A percentile compares a stretch with the other conserved stretches of the same genome.
These are phyloP conservation scores for Psilocybe mexicana DNA, from an alignment of 1,284 basidiomycete genomes.

Conservation along the genomic window DNA sequence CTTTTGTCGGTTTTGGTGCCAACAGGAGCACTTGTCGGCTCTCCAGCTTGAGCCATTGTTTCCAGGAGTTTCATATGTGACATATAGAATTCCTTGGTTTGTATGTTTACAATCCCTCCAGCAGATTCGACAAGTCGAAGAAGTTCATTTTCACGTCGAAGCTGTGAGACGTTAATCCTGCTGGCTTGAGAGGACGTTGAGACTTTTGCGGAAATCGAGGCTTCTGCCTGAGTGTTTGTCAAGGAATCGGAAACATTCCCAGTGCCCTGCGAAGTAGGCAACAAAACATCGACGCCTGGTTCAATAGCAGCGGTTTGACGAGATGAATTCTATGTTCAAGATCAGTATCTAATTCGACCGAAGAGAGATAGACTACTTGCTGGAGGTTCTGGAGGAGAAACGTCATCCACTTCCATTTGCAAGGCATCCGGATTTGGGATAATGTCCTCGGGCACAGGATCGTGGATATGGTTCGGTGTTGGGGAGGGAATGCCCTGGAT, in stretches of 20 bases:
- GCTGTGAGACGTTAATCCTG: slow-evolving; percentile 64
- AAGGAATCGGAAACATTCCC: neutral
- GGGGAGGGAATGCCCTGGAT: too few species aligned
- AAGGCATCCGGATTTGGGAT: too few species aligned
- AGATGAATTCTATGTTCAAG: too few species aligned
- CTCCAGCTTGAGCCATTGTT: slow-evolving; percentile 53
- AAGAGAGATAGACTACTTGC: too few species aligned
- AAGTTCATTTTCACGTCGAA: slow-evolving; percentile 78
- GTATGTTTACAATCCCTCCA: slow-evolving; percentile 65
- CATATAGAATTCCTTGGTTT: slow-evolving; percentile 67
- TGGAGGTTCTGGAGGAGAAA: too few species aligned
- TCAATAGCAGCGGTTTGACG: too few species aligned
- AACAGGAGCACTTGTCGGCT: slow-evolving; percentile 65
- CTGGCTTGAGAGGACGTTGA: slow-evolving; percentile 6
- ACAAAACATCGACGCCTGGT: too few species aligned
- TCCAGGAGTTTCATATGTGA: slow-evolving; percentile 62
- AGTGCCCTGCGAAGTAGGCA: neutral
- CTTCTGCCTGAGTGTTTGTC: neutral
- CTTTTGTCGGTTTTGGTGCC: slow-evolving; percentile 73
- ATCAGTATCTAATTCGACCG: too few species aligned
- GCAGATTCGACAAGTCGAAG: slow-evolving; percentile 58
- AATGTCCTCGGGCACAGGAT: too few species aligned
- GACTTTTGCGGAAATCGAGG: neutral
- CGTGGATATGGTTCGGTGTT: too few species aligned
- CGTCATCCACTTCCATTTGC: too few species aligned